Percentiles rank a stretch among this genome's conserved stretches.
Conservation (phyloP, 2,329 filamentous ascomycete genomes). For the Microdochium paspali region DNA sequence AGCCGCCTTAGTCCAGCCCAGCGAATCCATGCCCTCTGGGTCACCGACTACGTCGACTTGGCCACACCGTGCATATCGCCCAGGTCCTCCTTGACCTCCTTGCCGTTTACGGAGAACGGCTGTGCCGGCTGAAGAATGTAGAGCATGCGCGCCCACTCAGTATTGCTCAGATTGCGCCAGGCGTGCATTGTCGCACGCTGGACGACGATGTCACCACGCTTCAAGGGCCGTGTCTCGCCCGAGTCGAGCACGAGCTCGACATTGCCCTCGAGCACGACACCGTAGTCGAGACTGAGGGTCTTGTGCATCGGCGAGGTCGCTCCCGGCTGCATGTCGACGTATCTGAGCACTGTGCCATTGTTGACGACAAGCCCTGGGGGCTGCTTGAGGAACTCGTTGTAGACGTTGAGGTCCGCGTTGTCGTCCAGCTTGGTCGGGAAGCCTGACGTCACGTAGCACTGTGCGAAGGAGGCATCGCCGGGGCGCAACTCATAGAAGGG, state of each 20-base stretch:
- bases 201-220: slow-evolving; percentile 15
- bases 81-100: neutral
- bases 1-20: too few species aligned
- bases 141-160: slow-evolving; percentile 28
- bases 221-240: neutral
- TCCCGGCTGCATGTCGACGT: slow-evolving; percentile 36
- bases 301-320: neutral
- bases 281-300: slow-evolving; percentile 1
- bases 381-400: slow-evolving; percentile 9
- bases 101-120: slow-evolving; percentile 1
- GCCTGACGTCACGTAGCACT: slow-evolving; percentile 15
- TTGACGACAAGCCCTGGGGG: slow-evolving; percentile 18
- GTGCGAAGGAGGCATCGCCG: slow-evolving; percentile 11
- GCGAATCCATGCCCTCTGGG: too few species aligned
- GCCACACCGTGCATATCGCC: neutral
- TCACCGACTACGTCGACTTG: neutral
- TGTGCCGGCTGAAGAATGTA: slow-evolving; percentile 19
- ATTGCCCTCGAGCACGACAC: neutral
- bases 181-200: slow-evolving; percentile 35
- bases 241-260: neutral
- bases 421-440: slow-evolving; percentile 11
- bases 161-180: slow-evolving; percentile 24
- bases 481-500: slow-evolving; percentile 5
- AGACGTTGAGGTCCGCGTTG: slow-evolving; percentile 11
- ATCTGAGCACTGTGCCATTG: slow-evolving; percentile 32